Base-by-base conservation (phyloP, 495 filamentous ascomycete species). In the Neurospora sp. region DNA sequence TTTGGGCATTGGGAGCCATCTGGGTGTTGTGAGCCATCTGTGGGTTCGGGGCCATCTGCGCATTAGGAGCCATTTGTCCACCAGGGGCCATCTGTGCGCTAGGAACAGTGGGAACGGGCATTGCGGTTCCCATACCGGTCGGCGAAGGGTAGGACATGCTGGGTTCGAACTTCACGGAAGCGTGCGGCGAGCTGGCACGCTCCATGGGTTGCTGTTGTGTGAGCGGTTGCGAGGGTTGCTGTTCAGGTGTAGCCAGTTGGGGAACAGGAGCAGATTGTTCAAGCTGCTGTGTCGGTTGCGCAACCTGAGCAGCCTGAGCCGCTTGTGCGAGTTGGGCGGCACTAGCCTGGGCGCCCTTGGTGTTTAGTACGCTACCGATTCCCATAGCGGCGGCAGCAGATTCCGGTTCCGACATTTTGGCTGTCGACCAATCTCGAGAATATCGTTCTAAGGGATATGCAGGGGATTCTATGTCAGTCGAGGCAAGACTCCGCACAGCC, bases 101-200 rank as follows among this genome's bases (percentile, higher is more conserved):
- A 39, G 89, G 84, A 69, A 91, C 85, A 45, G 79, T 71, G 3
- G 73, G 75, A 16, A 81, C 65, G 20, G 76, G 78, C 53, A 75
- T 74, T 9, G 77, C 74, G 1, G 73, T 70, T 4, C 77, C 78
- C 76, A 84, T 81, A 37, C 75, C 80, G 10, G 78, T 77, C 0
- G 82, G 81, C 1, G 81, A 81, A 61, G 81, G 79, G 65, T 82
- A 81, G 3, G 75, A 75, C 9, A 77, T 72, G 73, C 77, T 77
- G 74, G 78, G 7, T 71, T 79, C 9, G 80, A 79, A 82, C 69
- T 82, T 78, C 73, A 94, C 91, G 4, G 89, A 91, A 35, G 88
- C 85, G 79, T 93, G 92, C 31, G 92, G 87, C 39, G 91, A 91
- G 71, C 84, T 85, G 65, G 88, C 88, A 47, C 91, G 89, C 65